Evolutionary conservation across 129 eudicot genomes (phyloP), one percentile per base, ranked within the genome.

Genomic region (Tagetes patula): DNA sequence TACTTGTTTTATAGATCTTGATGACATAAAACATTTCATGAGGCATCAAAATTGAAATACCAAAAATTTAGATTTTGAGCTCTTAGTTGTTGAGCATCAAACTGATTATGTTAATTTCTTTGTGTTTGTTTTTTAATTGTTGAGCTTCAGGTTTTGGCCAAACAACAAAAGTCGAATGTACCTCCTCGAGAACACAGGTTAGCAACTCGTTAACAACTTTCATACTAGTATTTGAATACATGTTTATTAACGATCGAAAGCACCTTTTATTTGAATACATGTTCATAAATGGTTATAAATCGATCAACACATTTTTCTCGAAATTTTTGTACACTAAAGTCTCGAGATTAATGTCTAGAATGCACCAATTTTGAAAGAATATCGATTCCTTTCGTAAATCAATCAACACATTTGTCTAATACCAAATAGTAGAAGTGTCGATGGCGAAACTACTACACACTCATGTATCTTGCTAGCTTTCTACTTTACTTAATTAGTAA

Each of bases 141-240:
- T 84, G 85, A 79, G 79, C 75, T 84, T 80, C 87, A 88, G 98
- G 77, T 94, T 87, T 77, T 94, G 97, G 97, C 97, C 98, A 42
- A 94, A 94, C 75, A 90, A 94, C 91, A 94, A 94, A 84, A 94
- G 98, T 84, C 83, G 98, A 83, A 94, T 94, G 98, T 94, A 94
- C 81, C 96, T 94, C 54, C 93, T 94, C 0, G 98, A 94, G 72
- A 94, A 94, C 83, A 94, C 98, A 53, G 98, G 98, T 90, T 59
- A 12, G 70, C 72, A 20, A 39, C 33, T 46, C 2, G 38, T 13
- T 30, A 7, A 68, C 42, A 43, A 46, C 13, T 20, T 77, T 59
- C 4, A 32, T n/a, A 0, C 69, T 45, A 3, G 33, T 40, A 59
- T 59, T 11, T 0, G 6, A 10, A 59, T 58, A 10, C 39, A 9